Evolutionary conservation across 306 rosid species (phyloP).

Genomic region (Sesbania bispinosa): DNA sequence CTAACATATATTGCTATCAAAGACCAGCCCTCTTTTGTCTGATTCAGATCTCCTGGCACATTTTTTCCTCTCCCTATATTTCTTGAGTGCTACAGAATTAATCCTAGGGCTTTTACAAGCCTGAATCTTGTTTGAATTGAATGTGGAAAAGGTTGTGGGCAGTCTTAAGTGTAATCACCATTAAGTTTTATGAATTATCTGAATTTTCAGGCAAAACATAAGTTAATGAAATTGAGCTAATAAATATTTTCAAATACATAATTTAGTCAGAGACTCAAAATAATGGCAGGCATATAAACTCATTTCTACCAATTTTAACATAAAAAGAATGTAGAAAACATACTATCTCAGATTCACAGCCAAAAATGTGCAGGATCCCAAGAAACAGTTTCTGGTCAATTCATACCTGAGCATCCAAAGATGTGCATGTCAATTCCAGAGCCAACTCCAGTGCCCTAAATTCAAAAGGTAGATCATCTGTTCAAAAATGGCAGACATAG

Average conservation of each 20-base stretch:
- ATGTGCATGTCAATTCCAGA: constrained; percentile 82
- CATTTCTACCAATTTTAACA: background rate
- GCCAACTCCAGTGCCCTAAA: constrained; percentile 92
- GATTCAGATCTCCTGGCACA: background rate
- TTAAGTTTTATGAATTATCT: background rate
- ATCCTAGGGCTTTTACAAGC: background rate
- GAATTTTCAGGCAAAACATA: background rate
- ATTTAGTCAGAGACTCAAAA: constrained; percentile 7
- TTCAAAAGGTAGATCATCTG: constrained; percentile 93
- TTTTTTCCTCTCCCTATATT: background rate
- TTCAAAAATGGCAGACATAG: constrained; percentile 35
- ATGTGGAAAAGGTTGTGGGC: constrained; percentile 3
- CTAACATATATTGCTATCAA: background rate
- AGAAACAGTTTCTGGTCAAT: constrained; percentile 13
- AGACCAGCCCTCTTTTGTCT: background rate
- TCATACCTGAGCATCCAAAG: constrained; percentile 89
- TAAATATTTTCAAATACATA: background rate
- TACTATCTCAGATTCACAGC: background rate
- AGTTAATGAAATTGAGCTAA: constrained; percentile 8
- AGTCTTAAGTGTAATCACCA: background rate
- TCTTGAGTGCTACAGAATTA: background rate
- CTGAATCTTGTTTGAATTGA: constrained; percentile 1
- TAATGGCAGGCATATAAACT: background rate
- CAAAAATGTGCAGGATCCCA: background rate
- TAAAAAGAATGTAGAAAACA: background rate